phyloP scores from a whole-genome alignment of 2,329 filamentous ascomycete species.

The Xylariomycetidae sp. region DNA sequence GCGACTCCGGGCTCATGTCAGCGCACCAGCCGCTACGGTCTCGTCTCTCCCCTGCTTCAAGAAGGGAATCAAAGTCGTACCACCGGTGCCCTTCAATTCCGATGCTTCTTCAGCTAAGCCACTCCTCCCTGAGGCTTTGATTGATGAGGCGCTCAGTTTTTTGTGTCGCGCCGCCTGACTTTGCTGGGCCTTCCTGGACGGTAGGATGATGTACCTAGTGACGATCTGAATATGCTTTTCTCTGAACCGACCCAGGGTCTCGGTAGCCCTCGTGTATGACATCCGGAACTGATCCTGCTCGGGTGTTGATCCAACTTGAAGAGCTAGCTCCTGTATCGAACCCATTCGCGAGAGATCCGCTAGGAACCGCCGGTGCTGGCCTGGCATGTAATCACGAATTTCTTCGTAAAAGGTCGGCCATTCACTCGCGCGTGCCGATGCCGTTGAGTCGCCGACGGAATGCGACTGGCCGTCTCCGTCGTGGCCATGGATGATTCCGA shows the following conservation, averaged over 20 bases:
- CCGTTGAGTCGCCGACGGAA: slow-evolving; percentile 9
- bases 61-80: slow-evolving; percentile 83
- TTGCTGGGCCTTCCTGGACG: slow-evolving; percentile 45
- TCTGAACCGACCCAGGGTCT: slow-evolving; percentile 70
- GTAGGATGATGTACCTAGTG: slow-evolving; percentile 82
- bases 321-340: neutral
- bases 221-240: slow-evolving; percentile 89
- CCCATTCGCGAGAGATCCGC: slow-evolving; percentile 63
- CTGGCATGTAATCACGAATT: slow-evolving; percentile 89
- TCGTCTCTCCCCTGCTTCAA: slow-evolving; percentile 85
- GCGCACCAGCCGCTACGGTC: slow-evolving; percentile 45
- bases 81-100: slow-evolving; percentile 76
- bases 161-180: slow-evolving; percentile 15
- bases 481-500: slow-evolving; percentile 71
- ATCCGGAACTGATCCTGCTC: slow-evolving; percentile 40
- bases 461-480: slow-evolving; percentile 29
- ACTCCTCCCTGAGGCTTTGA: slow-evolving; percentile 6
- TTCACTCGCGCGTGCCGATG: slow-evolving; percentile 6
- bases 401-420: slow-evolving; percentile 49
- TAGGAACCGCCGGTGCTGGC: slow-evolving; percentile 74
- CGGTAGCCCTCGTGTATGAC: slow-evolving; percentile 67
- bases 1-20: too few relatives aligned
- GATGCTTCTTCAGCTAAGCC: slow-evolving; percentile 5
- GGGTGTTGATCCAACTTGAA: slow-evolving; percentile 59
- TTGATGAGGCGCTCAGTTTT: slow-evolving; percentile 42